Conservation (phyloP, 257 asterid genomes). For the Solanum commersonii region DNA sequence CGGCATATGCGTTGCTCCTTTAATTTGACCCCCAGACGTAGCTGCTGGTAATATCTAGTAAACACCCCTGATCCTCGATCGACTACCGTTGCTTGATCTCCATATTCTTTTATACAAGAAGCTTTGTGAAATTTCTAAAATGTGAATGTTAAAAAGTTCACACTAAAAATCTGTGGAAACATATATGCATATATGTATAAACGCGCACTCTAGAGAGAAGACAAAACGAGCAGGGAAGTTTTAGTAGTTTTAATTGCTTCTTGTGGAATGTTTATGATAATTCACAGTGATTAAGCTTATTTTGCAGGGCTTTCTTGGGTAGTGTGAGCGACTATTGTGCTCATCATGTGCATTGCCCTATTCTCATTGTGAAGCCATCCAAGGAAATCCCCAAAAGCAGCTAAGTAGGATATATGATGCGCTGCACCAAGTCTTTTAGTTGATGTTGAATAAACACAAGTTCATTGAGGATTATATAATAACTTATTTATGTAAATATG, state of each 20-base stretch:
- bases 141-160: background rate
- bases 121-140: background rate
- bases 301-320: constrained; percentile 43
- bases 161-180: background rate
- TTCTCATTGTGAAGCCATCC: constrained; percentile 38
- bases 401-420: background rate
- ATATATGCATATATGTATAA: background rate
- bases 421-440: background rate
- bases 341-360: constrained; percentile 36
- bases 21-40: background rate
- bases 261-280: background rate
- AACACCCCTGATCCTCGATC: background rate
- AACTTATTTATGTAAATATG: background rate
- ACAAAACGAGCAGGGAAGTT: background rate
- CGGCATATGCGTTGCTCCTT: background rate
- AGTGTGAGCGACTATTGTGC: constrained; percentile 25
- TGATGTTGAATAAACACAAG: background rate
- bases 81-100: background rate
- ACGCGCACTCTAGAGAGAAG: too few species aligned
- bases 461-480: background rate
- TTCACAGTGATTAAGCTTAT: background rate
- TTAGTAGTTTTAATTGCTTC: background rate
- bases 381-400: background rate
- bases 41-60: background rate
- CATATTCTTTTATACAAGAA: background rate